Evolutionary conservation across 2,329 filamentous ascomycete species (phyloP).

Genomic region (Colletotrichum chrysophilum): DNA sequence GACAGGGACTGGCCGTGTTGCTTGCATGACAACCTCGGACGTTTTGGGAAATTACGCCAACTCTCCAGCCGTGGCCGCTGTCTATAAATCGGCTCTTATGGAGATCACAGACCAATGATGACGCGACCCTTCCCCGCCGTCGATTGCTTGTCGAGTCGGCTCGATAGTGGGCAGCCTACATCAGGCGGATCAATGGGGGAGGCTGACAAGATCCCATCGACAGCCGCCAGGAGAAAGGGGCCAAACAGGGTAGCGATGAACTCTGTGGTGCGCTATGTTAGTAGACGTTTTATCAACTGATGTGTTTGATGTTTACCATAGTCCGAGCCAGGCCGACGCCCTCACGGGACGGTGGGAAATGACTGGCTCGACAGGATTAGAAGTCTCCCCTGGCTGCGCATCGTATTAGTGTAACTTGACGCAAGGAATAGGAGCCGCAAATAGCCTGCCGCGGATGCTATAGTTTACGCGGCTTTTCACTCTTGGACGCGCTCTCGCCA

Average conservation of each 20-base stretch:
- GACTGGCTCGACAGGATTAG: not conserved
- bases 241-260: constrained; percentile 13
- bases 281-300: constrained; percentile 19
- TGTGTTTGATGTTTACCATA: constrained; percentile 27
- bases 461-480: not conserved
- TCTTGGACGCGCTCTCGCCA: not conserved
- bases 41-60: constrained; percentile 50
- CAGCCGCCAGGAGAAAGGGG: constrained; percentile 12
- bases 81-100: constrained; percentile 44
- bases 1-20: constrained; percentile 29
- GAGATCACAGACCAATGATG: constrained; percentile 34
- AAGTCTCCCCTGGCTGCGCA: not conserved
- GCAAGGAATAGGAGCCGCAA: not conserved
- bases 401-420: not conserved
- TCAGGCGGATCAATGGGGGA: constrained; percentile 7
- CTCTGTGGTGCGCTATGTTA: constrained; percentile 6
- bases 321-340: not conserved
- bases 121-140: constrained; percentile 30
- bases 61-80: constrained; percentile 37
- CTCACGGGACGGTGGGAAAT: constrained; percentile 3
- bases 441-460: not conserved
- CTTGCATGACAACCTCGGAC: constrained; percentile 48
- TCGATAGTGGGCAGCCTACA: constrained; percentile 3
- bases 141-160: constrained; percentile 11
- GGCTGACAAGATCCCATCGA: constrained; percentile 18